Percentiles rank a stretch among this genome's conserved stretches.
Conservation (phyloP, 371 early-diverging fungal genomes). For the Chytridiales sp. region DNA sequence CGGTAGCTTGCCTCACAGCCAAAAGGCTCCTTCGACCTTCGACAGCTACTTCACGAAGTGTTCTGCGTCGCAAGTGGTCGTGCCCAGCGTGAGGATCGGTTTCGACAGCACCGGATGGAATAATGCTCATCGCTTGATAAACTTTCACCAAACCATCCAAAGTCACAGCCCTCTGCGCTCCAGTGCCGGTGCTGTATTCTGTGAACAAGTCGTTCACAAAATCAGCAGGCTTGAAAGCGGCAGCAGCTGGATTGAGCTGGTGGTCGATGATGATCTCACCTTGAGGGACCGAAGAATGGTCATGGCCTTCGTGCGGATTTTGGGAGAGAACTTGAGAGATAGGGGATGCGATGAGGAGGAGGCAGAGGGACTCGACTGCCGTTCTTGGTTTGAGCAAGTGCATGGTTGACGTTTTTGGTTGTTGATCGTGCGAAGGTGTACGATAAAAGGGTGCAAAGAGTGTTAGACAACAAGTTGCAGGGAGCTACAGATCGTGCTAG, state of each 20-base stretch:
- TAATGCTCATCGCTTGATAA: slow-evolving; percentile 2
- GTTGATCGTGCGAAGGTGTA: too few species aligned
- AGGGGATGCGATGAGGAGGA: too few species aligned
- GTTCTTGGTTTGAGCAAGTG: too few species aligned
- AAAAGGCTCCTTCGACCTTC: too few species aligned
- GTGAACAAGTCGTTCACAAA: slow-evolving; percentile 5
- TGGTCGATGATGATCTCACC: slow-evolving; percentile 6
- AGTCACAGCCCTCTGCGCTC: background rate
- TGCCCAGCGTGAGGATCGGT: background rate
- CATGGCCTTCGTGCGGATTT: slow-evolving; percentile 8
- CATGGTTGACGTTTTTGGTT: too few species aligned
- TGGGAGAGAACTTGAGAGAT: too few species aligned
- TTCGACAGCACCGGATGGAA: background rate
- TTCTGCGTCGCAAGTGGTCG: too few species aligned
- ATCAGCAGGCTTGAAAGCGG: background rate
- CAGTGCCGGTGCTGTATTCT: slow-evolving; percentile 3
- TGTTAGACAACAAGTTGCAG: too few species aligned
- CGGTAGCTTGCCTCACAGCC: background rate
- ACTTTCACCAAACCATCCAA: slow-evolving; percentile 1
- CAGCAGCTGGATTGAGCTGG: slow-evolving; percentile 7
- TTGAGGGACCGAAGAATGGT: background rate
- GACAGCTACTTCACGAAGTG: too few species aligned
- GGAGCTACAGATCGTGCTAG: too few species aligned
- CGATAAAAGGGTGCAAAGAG: too few species aligned
- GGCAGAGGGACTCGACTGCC: too few species aligned